Conservation (phyloP, 2,329 filamentous ascomycete genomes). For the Cladosporium oxysporum region DNA sequence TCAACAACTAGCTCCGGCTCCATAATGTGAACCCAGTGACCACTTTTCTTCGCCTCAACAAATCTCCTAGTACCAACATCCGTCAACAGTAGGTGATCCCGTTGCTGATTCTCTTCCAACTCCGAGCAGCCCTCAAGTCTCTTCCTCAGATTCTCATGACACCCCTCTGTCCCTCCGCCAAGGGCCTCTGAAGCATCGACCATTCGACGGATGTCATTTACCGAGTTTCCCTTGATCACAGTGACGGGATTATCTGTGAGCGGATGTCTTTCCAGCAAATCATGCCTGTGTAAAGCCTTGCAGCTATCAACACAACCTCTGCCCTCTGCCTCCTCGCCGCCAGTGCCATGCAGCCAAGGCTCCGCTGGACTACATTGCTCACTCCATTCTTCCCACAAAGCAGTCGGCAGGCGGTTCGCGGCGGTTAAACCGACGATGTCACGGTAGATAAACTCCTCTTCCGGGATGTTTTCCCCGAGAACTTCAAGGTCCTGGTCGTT, state of each 20-base stretch:
- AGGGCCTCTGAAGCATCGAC: not conserved
- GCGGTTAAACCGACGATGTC: not conserved
- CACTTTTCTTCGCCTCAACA: not conserved
- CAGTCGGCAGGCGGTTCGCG: not conserved
- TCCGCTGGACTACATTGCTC: not conserved
- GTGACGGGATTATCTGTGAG: not conserved
- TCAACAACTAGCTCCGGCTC: not conserved
- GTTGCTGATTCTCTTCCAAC: not conserved
- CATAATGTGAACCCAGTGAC: not conserved
- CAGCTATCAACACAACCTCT: not conserved
- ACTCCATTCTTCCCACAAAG: not conserved
- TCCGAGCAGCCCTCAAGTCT: not conserved
- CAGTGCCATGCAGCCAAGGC: not conserved
- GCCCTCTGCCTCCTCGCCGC: not conserved
- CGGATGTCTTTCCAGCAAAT: not conserved
- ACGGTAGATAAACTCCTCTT: not conserved
- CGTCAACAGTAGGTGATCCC: not conserved
- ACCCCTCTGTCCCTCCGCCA: not conserved
- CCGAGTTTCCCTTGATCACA: not conserved
- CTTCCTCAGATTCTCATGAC: not conserved
- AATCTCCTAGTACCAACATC: not conserved
- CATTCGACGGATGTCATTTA: not conserved
- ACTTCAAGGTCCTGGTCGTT: not conserved
- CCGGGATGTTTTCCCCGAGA: not conserved
- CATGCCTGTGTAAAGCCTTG: not conserved